These are phyloP conservation scores for Pyricularia pennisetigena DNA, from an alignment of 2,329 filamentous ascomycete species.

Conservation along the genomic window DNA sequence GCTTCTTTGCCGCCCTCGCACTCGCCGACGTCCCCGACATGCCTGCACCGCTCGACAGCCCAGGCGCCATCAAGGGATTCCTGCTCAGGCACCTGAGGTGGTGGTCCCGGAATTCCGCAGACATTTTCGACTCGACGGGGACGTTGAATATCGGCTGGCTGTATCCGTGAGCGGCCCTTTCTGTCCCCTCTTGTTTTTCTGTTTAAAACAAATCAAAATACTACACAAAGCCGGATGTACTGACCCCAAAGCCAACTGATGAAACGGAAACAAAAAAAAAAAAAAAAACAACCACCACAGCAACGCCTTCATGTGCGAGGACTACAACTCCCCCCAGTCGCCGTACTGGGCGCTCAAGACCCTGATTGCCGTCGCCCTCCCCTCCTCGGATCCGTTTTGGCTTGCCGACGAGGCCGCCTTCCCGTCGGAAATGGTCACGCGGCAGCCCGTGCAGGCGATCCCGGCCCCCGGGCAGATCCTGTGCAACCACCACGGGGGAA, in stretches of 20 bases:
- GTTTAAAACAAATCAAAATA: neutral
- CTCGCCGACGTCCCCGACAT: constrained; percentile 24
- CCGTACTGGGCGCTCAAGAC: constrained; percentile 44
- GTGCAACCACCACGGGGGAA: constrained; percentile 17
- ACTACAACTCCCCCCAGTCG: constrained; percentile 48
- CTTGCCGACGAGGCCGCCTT: constrained; percentile 23
- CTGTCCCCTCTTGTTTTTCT: neutral
- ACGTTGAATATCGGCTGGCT: constrained; percentile 27
- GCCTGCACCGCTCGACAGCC: constrained; percentile 20
- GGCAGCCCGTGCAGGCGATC: neutral
- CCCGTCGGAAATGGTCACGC: constrained; percentile 10
- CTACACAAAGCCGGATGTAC: too few relatives aligned
- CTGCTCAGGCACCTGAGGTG: constrained; percentile 32
- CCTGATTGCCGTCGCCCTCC: constrained; percentile 29
- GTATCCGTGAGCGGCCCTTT: constrained; percentile 12
- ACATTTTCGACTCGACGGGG: constrained; percentile 29
- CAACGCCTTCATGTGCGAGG: constrained; percentile 45
- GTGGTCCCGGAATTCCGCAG: constrained; percentile 21
- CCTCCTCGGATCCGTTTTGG: constrained; percentile 33
- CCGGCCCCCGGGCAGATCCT: constrained; percentile 28
- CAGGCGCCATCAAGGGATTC: constrained; percentile 28
- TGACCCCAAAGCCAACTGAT: neutral
- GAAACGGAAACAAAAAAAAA: too few relatives aligned
- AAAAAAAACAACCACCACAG: neutral
- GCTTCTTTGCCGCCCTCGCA: constrained; percentile 29